A percentile compares a stretch with the other conserved stretches of the same genome.
phyloP scores from a whole-genome alignment of 805 yeast species.

The Hanseniaspora lachancei region DNA sequence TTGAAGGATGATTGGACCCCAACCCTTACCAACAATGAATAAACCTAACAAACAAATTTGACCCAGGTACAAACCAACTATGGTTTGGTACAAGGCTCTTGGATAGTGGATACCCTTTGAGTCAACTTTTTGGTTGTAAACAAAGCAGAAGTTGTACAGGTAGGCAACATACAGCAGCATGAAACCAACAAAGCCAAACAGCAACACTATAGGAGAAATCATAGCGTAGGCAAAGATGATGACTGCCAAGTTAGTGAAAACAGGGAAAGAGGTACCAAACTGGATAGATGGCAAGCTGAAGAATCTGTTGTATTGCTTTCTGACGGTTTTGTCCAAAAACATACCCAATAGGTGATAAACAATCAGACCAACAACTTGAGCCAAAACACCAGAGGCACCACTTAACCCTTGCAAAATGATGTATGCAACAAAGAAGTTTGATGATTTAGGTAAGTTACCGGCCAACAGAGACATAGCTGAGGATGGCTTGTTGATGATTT shows the following conservation, averaged over 20 bases:
- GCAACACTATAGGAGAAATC: constrained; percentile 69
- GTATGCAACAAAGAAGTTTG: constrained; percentile 61
- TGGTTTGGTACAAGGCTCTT: constrained; percentile 74
- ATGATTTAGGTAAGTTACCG: constrained; percentile 56
- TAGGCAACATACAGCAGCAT: constrained; percentile 61
- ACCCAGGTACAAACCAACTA: constrained; percentile 78
- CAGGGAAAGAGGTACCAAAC: constrained; percentile 75
- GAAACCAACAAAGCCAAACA: constrained; percentile 63
- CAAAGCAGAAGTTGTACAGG: constrained; percentile 64
- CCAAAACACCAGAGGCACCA: constrained; percentile 48
- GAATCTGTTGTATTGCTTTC: constrained; percentile 56
- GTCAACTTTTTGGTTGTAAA: constrained; percentile 54
- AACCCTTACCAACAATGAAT: constrained; percentile 79
- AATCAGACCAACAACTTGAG: constrained; percentile 48
- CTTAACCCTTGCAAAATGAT: constrained; percentile 56
- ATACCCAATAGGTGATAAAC: constrained; percentile 46
- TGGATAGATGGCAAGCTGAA: constrained; percentile 37
- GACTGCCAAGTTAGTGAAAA: constrained; percentile 56
- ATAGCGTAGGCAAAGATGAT: constrained; percentile 55
- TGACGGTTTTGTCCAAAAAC: constrained; percentile 47
- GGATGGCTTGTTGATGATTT: constrained; percentile 46
- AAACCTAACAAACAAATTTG: constrained; percentile 76
- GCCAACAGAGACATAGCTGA: constrained; percentile 47
- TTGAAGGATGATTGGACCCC: constrained; percentile 84
- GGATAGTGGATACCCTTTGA: constrained; percentile 76